Base-by-base conservation (phyloP, 352 stramenopile genomes). In the Phytophthora sojae region DNA sequence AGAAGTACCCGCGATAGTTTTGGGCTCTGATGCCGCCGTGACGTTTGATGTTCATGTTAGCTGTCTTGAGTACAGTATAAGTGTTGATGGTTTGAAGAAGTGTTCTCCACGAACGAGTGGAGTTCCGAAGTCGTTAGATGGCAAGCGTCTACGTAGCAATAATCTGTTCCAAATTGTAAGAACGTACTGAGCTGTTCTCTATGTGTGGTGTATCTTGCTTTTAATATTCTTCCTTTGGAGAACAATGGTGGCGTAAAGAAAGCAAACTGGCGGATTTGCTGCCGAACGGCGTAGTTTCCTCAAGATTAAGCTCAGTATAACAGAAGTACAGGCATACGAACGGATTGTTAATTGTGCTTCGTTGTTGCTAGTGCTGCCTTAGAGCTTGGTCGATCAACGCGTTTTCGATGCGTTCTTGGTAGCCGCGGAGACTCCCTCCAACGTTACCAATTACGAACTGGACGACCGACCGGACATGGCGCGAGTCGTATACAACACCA, bases 321-420 rank as follows among this genome's bases (percentile, higher is more conserved):
- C 21, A 21, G 21, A 21, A 21, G 21, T 21, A 21, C 21, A 21
- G 21, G 21, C 21, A 39, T 39, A 39, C 12, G 35, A 44, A 44
- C 12, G 15, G 35, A 44, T 15, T 6, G 25, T 25, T 57, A 25
- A 57, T 6, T 25, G 14, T 25, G 4, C 45, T 53, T 29, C 4
- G 30, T 47, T 4, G 15, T 26, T 29, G 7, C 26, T 53, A 47
- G 4, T 63, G 53, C 7, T 17, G 26, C 21, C 53, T 51, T 3
- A 65, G 37, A 29, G 58, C 47, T 47, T 73, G 57, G 45, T 76
- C 67, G 14, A 79, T 53, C 25, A 83, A 64, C 25, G 72, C 60
- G 25, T 86, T 86, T 47, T 86, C 79, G 30, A 86, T 86, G 55
- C 80, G 78, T 54, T 86, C 68, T 45, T 78, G 75, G 23, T 75